Evolutionary conservation across 441 rosid species (phyloP), one percentile per base, ranked within the genome.

Genomic region (Omphalea diandra): DNA sequence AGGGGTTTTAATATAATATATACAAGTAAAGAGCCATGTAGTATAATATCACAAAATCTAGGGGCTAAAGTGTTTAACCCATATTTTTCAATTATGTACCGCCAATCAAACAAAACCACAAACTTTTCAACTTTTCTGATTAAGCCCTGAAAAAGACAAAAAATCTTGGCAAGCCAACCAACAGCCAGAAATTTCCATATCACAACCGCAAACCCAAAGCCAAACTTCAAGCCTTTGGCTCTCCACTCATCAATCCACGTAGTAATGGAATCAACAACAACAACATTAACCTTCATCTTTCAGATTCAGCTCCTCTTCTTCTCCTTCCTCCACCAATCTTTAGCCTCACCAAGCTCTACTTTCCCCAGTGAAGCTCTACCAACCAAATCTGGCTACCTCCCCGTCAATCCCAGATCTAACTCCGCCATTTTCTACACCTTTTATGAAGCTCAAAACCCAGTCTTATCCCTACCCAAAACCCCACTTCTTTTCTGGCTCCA

Each of bases 401-500:
- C 88, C 1, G 78, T 93, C 43, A 80, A 78, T 74, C 74, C 82
- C 22, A 38, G 80, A 55, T 71, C 87, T 0, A 77, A 60, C n/a
- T 89, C 98, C 2, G 83, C 93, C 77, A 83, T 93, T 61, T 93
- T 86, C 81, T 90, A 85, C 79, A 8, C 89, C 46, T 93, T 77
- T 80, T 90, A 93, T 71, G 97, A 93, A 82, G 90, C 96, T 38
- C 93, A 89, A 59, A 70, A 71, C 54, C 73, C 85, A 54, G 75
- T 71, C 9, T 73, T 77, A 14, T 67, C 86, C 27, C 83, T 80
- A 27, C 40, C 88, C 33, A 38, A 87, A 72, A 87, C 90, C 76
- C 96, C 97, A 0, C 84, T 91, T 63, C 80, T 93, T 47, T 75
- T 90, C 44, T 90, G 94, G 98, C 97, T 93, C 61, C 94, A 90